phyloP scores from a whole-genome alignment of 257 asterid genomes.

The Apocynum venetum region DNA sequence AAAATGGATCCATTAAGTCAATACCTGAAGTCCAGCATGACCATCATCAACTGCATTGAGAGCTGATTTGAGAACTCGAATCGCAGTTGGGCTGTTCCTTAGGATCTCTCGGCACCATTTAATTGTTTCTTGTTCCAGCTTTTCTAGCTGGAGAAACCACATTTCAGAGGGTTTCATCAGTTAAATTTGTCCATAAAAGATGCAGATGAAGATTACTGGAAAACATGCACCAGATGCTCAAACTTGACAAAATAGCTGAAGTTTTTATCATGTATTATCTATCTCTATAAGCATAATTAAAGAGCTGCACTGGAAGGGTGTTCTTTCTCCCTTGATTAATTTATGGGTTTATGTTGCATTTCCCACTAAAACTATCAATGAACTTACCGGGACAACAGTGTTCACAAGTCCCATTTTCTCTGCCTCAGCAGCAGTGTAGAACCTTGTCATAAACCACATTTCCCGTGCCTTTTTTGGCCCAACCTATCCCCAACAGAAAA shows the following conservation, averaged over 20 bases:
- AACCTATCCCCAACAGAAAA: slow-evolving; percentile 35
- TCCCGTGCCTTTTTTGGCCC: slow-evolving; percentile 92
- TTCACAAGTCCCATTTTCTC: slow-evolving; percentile 95
- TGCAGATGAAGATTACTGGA: not conserved
- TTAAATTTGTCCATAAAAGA: not conserved
- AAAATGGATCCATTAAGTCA: not conserved
- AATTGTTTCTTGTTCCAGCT: slow-evolving; percentile 76
- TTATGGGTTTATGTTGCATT: not conserved
- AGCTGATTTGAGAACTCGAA: slow-evolving; percentile 80
- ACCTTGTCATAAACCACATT: slow-evolving; percentile 87
- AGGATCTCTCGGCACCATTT: slow-evolving; percentile 90
- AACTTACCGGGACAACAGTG: slow-evolving; percentile 80
- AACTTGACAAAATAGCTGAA: not conserved
- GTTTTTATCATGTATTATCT: not conserved
- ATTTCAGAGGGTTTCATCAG: not conserved
- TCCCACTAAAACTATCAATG: not conserved
- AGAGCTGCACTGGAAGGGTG: not conserved
- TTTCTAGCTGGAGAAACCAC: slow-evolving; percentile 41
- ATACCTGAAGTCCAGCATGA: slow-evolving; percentile 93
- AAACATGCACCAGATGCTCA: too few species aligned
- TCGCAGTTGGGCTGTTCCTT: slow-evolving; percentile 90
- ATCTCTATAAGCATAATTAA: not conserved
- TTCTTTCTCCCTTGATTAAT: not conserved
- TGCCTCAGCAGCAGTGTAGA: slow-evolving; percentile 81
- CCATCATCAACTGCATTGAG: slow-evolving; percentile 95